phyloP scores from a whole-genome alignment of 1,284 basidiomycete species.

The Trichosporon coremiiforme region DNA sequence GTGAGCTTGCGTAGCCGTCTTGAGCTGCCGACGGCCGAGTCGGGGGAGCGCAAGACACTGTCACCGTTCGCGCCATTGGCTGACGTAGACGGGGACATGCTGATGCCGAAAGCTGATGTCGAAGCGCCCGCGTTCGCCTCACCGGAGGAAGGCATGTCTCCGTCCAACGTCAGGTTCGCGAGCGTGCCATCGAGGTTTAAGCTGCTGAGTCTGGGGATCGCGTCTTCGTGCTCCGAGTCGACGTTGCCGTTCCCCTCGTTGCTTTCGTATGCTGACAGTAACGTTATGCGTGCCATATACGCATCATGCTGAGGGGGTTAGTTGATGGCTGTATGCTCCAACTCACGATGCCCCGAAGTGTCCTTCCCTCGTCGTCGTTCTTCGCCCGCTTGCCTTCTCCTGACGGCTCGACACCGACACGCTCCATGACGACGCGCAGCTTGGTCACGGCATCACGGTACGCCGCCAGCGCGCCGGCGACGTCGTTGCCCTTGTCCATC shows the following conservation, averaged over 20 bases:
- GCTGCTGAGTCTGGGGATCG: background rate
- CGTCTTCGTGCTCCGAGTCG: slow-evolving; percentile 12
- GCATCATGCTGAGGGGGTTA: slow-evolving; percentile 50
- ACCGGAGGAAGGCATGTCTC: background rate
- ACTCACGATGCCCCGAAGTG: slow-evolving; percentile 56
- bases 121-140: background rate
- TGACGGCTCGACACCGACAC: slow-evolving; percentile 48
- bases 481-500: slow-evolving; percentile 56
- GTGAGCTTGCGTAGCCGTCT: slow-evolving; percentile 20
- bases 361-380: slow-evolving; percentile 54
- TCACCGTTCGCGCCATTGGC: slow-evolving; percentile 21
- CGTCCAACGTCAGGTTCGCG: slow-evolving; percentile 4
- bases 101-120: slow-evolving; percentile 12
- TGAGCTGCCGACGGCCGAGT: slow-evolving; percentile 12
- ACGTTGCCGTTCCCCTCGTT: slow-evolving; percentile 17
- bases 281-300: slow-evolving; percentile 52
- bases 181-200: slow-evolving; percentile 19
- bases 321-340: no score
- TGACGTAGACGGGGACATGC: slow-evolving; percentile 1
- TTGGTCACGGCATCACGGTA: slow-evolving; percentile 55
- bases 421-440: slow-evolving; percentile 55
- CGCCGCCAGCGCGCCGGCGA: slow-evolving; percentile 51
- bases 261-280: slow-evolving; percentile 45
- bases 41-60: slow-evolving; percentile 24
- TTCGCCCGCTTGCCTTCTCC: slow-evolving; percentile 36